Evolutionary conservation across 225 moss, liverwort and hornwort genomes (phyloP).

Genomic region (Thuidium tamariscinum): DNA sequence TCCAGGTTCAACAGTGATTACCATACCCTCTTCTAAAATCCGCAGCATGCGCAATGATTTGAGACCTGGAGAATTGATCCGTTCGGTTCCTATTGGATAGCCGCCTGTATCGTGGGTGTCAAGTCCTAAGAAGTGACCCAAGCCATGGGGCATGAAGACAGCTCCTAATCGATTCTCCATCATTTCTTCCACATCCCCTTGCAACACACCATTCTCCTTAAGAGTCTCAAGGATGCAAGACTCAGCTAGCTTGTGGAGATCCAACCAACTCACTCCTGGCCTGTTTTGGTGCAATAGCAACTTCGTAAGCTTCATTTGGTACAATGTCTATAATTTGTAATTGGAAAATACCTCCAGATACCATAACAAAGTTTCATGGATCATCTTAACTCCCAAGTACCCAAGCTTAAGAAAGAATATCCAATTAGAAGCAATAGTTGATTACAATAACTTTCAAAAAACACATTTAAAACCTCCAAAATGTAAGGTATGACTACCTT

Average conservation of each 20-base stretch:
- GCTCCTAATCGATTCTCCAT: conserved; percentile 64
- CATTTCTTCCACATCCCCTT: conserved; percentile 71
- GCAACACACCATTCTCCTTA: conserved; percentile 46
- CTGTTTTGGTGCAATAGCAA: conserved; percentile 14
- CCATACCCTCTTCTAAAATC: conserved; percentile 69
- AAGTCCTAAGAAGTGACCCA: conserved; percentile 93
- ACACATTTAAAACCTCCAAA: neutral
- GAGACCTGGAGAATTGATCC: conserved; percentile 51
- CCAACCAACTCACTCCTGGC: conserved; percentile 88
- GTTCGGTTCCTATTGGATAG: conserved; percentile 60
- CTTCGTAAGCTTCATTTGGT: neutral
- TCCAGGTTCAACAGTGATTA: conserved; percentile 88
- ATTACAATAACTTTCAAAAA: neutral
- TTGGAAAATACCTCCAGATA: neutral
- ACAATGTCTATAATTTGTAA: neutral
- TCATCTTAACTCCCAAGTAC: neutral
- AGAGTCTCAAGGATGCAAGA: conserved; percentile 49
- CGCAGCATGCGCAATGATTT: conserved; percentile 63
- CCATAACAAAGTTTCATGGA: neutral
- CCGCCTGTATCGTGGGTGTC: conserved; percentile 86
- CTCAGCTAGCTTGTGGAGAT: conserved; percentile 85
- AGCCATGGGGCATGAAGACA: conserved; percentile 95
- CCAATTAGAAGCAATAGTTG: neutral
- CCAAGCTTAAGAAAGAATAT: neutral
- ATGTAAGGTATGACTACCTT: neutral